Conservation (phyloP, 257 asterid species). For the Craterostigma plantagineum region DNA sequence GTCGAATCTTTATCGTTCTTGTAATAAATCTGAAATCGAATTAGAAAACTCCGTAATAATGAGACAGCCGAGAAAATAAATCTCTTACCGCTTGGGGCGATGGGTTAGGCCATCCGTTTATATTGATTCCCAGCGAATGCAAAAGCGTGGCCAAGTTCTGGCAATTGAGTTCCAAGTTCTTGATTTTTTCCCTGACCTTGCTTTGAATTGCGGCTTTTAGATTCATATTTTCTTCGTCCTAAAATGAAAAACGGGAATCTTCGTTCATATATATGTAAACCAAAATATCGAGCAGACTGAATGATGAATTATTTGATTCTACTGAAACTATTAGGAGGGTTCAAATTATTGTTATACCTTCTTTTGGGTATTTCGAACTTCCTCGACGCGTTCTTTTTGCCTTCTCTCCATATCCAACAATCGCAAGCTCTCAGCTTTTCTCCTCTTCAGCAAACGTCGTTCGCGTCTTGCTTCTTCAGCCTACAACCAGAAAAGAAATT, state of each 20-base stretch:
- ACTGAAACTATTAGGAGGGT: no score
- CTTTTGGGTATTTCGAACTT: slow-evolving; percentile 59
- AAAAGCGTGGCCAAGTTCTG: slow-evolving; percentile 53
- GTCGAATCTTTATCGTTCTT: no score
- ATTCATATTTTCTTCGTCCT: slow-evolving; percentile 86
- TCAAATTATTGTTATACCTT: no score
- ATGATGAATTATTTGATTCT: no score
- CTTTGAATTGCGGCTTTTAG: slow-evolving; percentile 64
- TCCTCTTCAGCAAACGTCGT: slow-evolving; percentile 43
- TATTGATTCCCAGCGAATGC: slow-evolving; percentile 36
- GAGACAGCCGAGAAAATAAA: background rate
- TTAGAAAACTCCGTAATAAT: no score
- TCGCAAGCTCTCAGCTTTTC: slow-evolving; percentile 64
- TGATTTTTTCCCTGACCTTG: slow-evolving; percentile 45
- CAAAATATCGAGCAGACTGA: no score
- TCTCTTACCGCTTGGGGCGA: slow-evolving; percentile 33
- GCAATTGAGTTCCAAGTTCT: slow-evolving; percentile 38
- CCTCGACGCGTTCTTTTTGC: slow-evolving; percentile 77
- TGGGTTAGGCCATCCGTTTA: slow-evolving; percentile 38
- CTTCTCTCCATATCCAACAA: slow-evolving; percentile 82
- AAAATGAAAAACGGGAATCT: slow-evolving; percentile 11
- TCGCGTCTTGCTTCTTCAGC: slow-evolving; percentile 69
- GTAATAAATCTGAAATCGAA: background rate
- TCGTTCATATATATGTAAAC: no score
- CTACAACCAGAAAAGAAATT: slow-evolving; percentile 19